Evolutionary conservation across 108 stramenopile genomes (phyloP), one percentile per base, ranked within the genome.

Genomic region (Schizochytrium sp.): DNA sequence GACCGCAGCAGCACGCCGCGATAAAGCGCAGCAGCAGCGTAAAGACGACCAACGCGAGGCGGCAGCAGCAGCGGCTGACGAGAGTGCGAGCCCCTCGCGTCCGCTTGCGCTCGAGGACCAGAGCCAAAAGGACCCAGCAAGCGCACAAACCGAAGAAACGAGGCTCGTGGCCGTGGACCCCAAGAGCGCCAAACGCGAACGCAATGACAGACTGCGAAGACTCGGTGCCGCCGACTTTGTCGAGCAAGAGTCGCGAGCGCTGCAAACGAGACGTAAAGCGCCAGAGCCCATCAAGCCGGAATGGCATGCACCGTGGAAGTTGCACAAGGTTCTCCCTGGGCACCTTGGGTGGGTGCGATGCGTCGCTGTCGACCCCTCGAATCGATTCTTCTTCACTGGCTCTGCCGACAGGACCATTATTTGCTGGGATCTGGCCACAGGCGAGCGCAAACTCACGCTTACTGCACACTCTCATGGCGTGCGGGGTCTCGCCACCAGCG

Each of bases 251-350:
- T 83, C 76, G 1, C 45, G n/a, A 6, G 76, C 76, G 51, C n/a
- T 83, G 48, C 8, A 28, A 53, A 25, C 76, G 16, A 83, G 76
- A 28, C 45, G 76, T 4, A 83, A 83, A 23, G 76, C 76, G 12
- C 48, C 51, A 47, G 76, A 83, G 23, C 76, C 76, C 16, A 53
- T 83, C 51, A 47, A 95, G 58, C 99, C 99, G 29, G 91, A 91
- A 47, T 99, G 99, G 99, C 99, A 99, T 92, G 98, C 99, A 10
- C 98, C 98, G 0, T 99, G 98, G 98, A 95, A 96, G 90, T 88
- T 99, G 34, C 89, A 94, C 34, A 94, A 97, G 5, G 99, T 99
- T 44, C 87, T 99, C 14, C 95, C 95, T 29, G 97, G 96, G 5
- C 98, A 99, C 89, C 93, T 98, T 89, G 99, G 99, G 0, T 99